Evolutionary conservation across 805 yeast species (phyloP).

Genomic region (Zygosaccharomyces lentus): DNA sequence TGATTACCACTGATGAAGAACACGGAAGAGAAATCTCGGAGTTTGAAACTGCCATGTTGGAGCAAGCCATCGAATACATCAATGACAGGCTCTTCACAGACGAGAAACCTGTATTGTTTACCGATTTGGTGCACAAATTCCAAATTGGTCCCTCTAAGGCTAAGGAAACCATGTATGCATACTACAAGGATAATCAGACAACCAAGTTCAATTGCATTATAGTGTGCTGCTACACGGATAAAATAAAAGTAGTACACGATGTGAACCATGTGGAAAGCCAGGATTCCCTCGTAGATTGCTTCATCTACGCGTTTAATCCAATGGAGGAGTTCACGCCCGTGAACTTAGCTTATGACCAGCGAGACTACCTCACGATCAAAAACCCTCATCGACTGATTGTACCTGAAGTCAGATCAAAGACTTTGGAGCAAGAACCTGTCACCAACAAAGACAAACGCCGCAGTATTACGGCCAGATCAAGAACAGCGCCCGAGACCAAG

Average conservation of each 20-base stretch:
- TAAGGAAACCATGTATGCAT: conserved; percentile 28
- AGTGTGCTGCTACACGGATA: conserved; percentile 20
- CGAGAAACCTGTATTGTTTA: conserved; percentile 27
- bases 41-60: background rate
- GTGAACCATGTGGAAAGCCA: conserved; percentile 15
- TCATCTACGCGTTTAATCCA: conserved; percentile 35
- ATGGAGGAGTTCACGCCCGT: conserved; percentile 27
- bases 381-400: conserved; percentile 18
- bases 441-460: conserved; percentile 8
- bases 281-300: conserved; percentile 26
- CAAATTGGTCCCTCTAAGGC: conserved; percentile 27
- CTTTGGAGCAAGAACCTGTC: conserved; percentile 12
- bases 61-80: conserved; percentile 15
- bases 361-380: conserved; percentile 16
- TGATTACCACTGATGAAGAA: background rate
- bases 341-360: conserved; percentile 17
- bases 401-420: conserved; percentile 11
- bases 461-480: conserved; percentile 14
- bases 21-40: background rate
- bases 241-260: conserved; percentile 24
- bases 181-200: conserved; percentile 23
- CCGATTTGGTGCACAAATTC: conserved; percentile 27
- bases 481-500: conserved; percentile 14
- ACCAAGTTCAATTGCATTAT: conserved; percentile 30
- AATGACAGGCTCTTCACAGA: conserved; percentile 27